phyloP scores from a whole-genome alignment of 2,329 filamentous ascomycete genomes.

The Elsinoe fawcettii region DNA sequence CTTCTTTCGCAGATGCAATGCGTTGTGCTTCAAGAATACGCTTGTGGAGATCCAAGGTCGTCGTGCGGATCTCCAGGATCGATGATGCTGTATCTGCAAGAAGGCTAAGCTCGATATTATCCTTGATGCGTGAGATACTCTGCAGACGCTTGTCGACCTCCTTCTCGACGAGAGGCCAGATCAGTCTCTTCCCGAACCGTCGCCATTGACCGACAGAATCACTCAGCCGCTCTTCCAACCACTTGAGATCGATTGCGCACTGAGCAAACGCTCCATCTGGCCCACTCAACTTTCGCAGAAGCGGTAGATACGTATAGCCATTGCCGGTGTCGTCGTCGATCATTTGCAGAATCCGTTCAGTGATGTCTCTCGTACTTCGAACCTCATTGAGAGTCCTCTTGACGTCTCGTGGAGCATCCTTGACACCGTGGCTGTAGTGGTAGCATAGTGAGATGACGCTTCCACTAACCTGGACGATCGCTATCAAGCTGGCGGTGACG shows the following conservation, averaged over 20 bases:
- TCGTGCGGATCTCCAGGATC: neutral
- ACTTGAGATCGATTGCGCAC: neutral
- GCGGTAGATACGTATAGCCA: neutral
- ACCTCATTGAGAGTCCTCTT: neutral
- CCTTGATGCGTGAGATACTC: neutral
- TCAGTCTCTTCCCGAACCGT: neutral
- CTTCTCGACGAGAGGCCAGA: neutral
- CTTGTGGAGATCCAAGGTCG: neutral
- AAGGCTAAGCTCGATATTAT: neutral
- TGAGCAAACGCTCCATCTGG: neutral
- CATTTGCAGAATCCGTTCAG: neutral
- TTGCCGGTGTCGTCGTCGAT: neutral
- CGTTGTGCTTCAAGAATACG: neutral
- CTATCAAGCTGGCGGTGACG: neutral
- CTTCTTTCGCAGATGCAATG: neutral
- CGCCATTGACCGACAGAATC: neutral
- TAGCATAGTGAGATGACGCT: conserved; percentile 1
- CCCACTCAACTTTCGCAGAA: neutral
- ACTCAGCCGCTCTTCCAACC: neutral
- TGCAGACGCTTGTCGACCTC: neutral
- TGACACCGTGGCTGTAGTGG: neutral
- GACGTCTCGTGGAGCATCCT: neutral
- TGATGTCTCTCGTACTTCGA: neutral
- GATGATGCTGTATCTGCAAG: neutral
- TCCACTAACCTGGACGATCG: neutral